phyloP scores from a whole-genome alignment of 352 stramenopile genomes.

The Phytopythium aichiense region DNA sequence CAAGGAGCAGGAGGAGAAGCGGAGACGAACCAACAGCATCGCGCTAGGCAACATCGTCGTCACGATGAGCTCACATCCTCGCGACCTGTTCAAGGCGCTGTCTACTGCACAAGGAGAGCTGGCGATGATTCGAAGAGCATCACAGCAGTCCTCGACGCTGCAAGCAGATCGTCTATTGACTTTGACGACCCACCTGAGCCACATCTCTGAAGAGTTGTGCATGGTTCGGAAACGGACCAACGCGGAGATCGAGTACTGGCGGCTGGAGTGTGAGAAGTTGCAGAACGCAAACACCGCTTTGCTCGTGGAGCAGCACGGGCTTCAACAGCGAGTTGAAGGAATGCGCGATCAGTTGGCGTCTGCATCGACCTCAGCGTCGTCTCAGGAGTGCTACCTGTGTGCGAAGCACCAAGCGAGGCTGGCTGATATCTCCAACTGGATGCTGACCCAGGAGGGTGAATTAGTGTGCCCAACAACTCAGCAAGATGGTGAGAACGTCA shows the following conservation, averaged over 20 bases:
- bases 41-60: slow-evolving; percentile 44
- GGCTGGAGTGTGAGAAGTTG: slow-evolving; percentile 61
- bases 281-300: slow-evolving; percentile 48
- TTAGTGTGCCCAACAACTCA: neutral
- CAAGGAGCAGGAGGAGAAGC: slow-evolving; percentile 30
- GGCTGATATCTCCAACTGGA: slow-evolving; percentile 35
- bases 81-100: slow-evolving; percentile 61
- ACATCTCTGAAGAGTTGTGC: slow-evolving; percentile 67
- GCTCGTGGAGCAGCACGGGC: slow-evolving; percentile 25
- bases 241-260: slow-evolving; percentile 60
- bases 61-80: slow-evolving; percentile 48
- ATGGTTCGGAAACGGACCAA: slow-evolving; percentile 59
- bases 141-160: slow-evolving; percentile 43
- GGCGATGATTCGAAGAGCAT: slow-evolving; percentile 34
- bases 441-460: slow-evolving; percentile 21
- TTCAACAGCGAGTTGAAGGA: slow-evolving; percentile 26
- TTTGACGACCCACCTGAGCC: slow-evolving; percentile 51
- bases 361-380: neutral
- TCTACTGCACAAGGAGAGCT: slow-evolving; percentile 42
- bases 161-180: slow-evolving; percentile 63
- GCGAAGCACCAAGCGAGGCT: slow-evolving; percentile 53
- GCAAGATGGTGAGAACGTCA: slow-evolving; percentile 2
- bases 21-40: slow-evolving; percentile 58
- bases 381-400: slow-evolving; percentile 31
- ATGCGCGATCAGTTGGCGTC: slow-evolving; percentile 10